Percentiles rank a stretch among this genome's conserved stretches.
phyloP scores from a whole-genome alignment of 805 yeast genomes.

The Metschnikowia cubensis region DNA sequence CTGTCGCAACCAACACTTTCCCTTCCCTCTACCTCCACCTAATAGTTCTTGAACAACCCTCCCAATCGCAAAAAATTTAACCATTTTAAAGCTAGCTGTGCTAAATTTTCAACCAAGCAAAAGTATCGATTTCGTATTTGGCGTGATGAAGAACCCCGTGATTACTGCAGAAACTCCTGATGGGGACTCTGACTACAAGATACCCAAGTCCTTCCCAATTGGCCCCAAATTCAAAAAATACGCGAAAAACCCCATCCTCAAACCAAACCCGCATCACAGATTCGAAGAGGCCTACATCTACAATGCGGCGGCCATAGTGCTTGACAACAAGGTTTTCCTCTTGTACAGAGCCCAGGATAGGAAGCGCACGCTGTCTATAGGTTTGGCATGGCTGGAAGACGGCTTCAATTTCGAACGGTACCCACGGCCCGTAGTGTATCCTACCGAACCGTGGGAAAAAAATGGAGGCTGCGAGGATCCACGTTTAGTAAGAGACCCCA shows the following conservation, averaged over 20 bases:
- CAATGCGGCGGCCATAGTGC: constrained; percentile 41
- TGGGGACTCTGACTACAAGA: constrained; percentile 30
- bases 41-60: not conserved
- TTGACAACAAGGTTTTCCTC: constrained; percentile 33
- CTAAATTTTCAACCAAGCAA: too few relatives aligned
- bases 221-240: constrained; percentile 37
- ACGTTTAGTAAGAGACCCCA: constrained; percentile 37
- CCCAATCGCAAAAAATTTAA: too few relatives aligned
- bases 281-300: constrained; percentile 39
- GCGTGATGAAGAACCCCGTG: constrained; percentile 20
- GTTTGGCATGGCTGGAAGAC: constrained; percentile 40
- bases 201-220: constrained; percentile 37
- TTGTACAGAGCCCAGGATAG: constrained; percentile 39
- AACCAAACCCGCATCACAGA: constrained; percentile 34
- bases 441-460: constrained; percentile 38
- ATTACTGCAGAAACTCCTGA: constrained; percentile 24
- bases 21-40: too few relatives aligned
- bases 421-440: constrained; percentile 29
- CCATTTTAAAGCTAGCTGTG: too few relatives aligned
- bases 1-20: not conserved
- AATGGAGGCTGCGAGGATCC: constrained; percentile 45
- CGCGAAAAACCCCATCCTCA: constrained; percentile 34
- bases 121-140: too few relatives aligned
- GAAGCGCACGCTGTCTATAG: constrained; percentile 31
- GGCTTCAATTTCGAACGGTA: constrained; percentile 32